Evolutionary conservation across 2,329 filamentous ascomycete species (phyloP).

Genomic region (Penicillium hordei): DNA sequence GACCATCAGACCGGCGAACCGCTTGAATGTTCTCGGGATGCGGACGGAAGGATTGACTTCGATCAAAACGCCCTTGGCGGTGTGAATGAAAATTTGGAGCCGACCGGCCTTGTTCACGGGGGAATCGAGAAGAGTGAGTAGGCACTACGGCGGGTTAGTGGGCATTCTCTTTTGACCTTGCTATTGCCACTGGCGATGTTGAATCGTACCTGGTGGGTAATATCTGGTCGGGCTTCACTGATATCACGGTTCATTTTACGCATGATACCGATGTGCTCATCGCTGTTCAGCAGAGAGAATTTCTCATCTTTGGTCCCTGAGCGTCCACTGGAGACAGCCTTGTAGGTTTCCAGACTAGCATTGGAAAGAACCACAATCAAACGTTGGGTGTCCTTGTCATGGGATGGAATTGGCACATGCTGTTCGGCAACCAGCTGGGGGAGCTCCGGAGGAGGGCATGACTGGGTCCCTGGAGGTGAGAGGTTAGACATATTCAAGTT

Average conservation of each 20-base stretch:
- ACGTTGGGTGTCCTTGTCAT: conserved; percentile 86
- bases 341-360: conserved; percentile 96
- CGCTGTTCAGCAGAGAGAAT: conserved; percentile 95
- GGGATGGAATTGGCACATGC: conserved; percentile 75
- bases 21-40: conserved; percentile 97
- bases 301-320: conserved; percentile 76
- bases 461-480: conserved; percentile 73
- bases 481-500: conserved; percentile 31
- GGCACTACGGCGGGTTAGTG: conserved; percentile 62
- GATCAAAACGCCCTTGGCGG: conserved; percentile 93
- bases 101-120: conserved; percentile 98
- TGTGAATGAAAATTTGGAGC: conserved; percentile 98
- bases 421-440: conserved; percentile 94
- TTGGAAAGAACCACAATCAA: conserved; percentile 96
- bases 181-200: conserved; percentile 5
- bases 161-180: background rate
- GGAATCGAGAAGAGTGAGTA: conserved; percentile 94
- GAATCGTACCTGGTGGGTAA: conserved; percentile 86
- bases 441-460: conserved; percentile 84
- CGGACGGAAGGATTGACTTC: conserved; percentile 97
- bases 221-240: conserved; percentile 94
- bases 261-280: conserved; percentile 99
- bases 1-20: conserved; percentile 97
- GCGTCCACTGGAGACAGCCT: conserved; percentile 72
- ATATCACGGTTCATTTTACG: conserved; percentile 99